A percentile compares a stretch with the other conserved stretches of the same genome.
Evolutionary conservation across 2,329 filamentous ascomycete species (phyloP).

Genomic region (Myotisia sp.): DNA sequence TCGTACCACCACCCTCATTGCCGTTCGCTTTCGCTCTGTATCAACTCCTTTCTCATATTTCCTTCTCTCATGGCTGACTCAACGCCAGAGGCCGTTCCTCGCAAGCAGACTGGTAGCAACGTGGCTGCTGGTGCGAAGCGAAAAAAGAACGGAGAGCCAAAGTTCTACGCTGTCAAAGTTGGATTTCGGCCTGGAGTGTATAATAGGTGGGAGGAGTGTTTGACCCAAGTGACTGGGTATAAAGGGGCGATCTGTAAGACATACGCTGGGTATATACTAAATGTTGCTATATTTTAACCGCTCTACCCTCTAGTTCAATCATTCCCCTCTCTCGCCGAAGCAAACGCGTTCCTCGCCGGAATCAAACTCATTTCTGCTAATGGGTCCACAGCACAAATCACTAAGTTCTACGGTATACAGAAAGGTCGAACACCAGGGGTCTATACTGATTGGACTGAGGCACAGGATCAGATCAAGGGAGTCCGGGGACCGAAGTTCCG

Average conservation of each 20-base stretch:
- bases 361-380: conserved; percentile 31
- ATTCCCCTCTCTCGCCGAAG: conserved; percentile 58
- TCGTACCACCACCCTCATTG: too few species aligned
- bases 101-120: conserved; percentile 2
- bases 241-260: conserved; percentile 55
- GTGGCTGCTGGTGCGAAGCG: conserved; percentile 38
- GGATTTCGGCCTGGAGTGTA: conserved; percentile 50
- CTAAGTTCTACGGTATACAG: conserved; percentile 48
- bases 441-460: conserved; percentile 54
- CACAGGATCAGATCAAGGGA: conserved; percentile 58
- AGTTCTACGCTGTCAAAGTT: conserved; percentile 50
- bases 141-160: conserved; percentile 38
- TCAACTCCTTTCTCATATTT: too few species aligned
- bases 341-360: conserved; percentile 61
- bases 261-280: not conserved
- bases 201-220: conserved; percentile 47
- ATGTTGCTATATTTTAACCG: not conserved
- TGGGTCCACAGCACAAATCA: conserved; percentile 22
- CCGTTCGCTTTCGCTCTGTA: too few species aligned
- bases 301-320: conserved; percentile 76
- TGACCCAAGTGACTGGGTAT: conserved; percentile 47
- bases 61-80: too few species aligned
- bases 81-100: conserved; percentile 1
- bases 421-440: conserved; percentile 45
- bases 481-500: conserved; percentile 56